Conservation (phyloP, 2,329 filamentous ascomycete species). For the Curvularia eragrostidis region DNA sequence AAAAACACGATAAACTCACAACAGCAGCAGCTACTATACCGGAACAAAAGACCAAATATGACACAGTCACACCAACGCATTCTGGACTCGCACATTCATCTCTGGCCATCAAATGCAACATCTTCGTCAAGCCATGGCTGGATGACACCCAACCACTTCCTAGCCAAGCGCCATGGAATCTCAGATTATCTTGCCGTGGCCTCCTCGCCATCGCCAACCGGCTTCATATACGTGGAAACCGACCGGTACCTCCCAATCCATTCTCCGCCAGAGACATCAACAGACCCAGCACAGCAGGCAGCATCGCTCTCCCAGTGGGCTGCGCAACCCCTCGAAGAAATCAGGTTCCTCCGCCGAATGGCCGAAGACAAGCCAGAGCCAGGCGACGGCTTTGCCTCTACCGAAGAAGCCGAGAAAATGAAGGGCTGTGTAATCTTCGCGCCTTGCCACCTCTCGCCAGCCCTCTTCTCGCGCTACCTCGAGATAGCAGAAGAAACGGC, state of each 20-base stretch:
- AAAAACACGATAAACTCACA: neutral
- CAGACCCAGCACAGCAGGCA: neutral
- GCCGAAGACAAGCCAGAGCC: conserved; percentile 69
- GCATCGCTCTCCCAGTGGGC: conserved; percentile 62
- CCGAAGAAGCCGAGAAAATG: conserved; percentile 57
- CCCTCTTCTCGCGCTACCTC: conserved; percentile 70
- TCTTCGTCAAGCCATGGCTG: conserved; percentile 72
- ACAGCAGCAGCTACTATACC: neutral
- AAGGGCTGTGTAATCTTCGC: conserved; percentile 83
- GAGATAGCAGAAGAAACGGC: conserved; percentile 62
- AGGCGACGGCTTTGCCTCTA: conserved; percentile 61
- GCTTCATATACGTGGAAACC: conserved; percentile 84
- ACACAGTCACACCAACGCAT: conserved; percentile 53
- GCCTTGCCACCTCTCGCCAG: conserved; percentile 72
- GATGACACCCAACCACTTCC: conserved; percentile 63
- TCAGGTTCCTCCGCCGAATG: conserved; percentile 72
- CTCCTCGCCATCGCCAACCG: conserved; percentile 41
- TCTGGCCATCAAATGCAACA: conserved; percentile 71
- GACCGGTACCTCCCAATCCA: conserved; percentile 62
- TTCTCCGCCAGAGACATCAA: neutral
- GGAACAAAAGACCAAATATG: neutral
- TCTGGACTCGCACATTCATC: conserved; percentile 91
- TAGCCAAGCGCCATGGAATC: conserved; percentile 70
- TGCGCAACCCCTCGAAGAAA: conserved; percentile 72
- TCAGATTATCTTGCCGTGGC: conserved; percentile 61